Evolutionary conservation across 305 asterid genomes (phyloP), one percentile per base, ranked within the genome.

Genomic region (Fraxinus velutina): DNA sequence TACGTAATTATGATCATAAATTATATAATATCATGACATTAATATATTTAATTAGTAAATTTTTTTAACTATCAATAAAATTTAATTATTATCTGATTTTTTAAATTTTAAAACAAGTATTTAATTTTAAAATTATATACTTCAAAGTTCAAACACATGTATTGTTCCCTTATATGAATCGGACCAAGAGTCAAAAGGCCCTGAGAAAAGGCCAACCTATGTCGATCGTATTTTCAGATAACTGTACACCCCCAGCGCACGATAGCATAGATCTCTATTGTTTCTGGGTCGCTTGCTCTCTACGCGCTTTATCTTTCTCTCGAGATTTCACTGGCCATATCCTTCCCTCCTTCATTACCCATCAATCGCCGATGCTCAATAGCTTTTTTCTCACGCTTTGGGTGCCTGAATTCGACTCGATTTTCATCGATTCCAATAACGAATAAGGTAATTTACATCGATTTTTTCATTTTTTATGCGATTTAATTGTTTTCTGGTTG

Each of bases 241-340:
- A 12, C 39, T 21, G 36, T 3, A 68, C 39, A 29, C 80, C 30
- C 10, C 10, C 47, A 0, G 92, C 92, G 92, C 90, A 87, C 85
- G 88, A 79, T 89, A 89, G 92, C 85, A 15, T n/a, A 4, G n/a
- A 50, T 79, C 81, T 89, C 80, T 39, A 36, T 82, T 85, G 78
- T 27, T 85, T 85, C 89, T 87, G 83, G 86, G 86, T 85, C 90
- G 89, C 82, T 86, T 78, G 83, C 83, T 83, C 85, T 85, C 84
- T 44, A 76, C 79, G 76, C 81, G 82, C 86, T 83, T 82, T 88
- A 82, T 88, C 86, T 80, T 75, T 32, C 82, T 42, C 8, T 22
- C 78, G n/a, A 37, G 64, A 37, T 62, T 78, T 34, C 62, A 64
- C 47, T 27, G 21, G 5, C 74, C 37, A 12, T 27, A 27, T 68